Base-by-base conservation (phyloP, 768 basidiomycete species). In the Psilocybe azurescens region DNA sequence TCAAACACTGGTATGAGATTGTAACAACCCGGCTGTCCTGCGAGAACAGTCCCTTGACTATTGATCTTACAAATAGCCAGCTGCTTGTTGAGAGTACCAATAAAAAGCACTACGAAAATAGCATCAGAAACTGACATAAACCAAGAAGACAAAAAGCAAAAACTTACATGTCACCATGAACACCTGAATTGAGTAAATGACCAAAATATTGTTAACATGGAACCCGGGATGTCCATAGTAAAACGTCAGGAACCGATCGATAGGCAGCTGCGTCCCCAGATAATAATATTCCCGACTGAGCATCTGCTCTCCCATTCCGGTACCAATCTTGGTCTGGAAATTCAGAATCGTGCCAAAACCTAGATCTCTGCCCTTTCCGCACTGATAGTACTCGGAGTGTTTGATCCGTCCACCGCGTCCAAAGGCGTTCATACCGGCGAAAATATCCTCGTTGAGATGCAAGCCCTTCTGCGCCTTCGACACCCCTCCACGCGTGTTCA, bases 281-380 rank as follows among this genome's bases (percentile, higher is more conserved):
- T 99, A 99, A 77, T 99, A 99, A 75, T 99, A 99, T 78, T 99
- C 97, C 67, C 97, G 89, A 78, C 95, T 98, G 69, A 99, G 89
- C 95, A 99, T 97, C 73, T 99, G 97, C 77, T 99, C 97, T 69
- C 97, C 97, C 97, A 99, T 99, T 78, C 97, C 97, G 32, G 94
- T 97, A 30, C 97, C 97, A 70, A 99, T 97, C 86, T 99, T 99
- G 53, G 97, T 99, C 82, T 98, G 95, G 88, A 99, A 99, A 76
- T 99, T 99, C 70, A 99, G 81, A 72, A 99, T 99, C 49, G 97
- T 99, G 55, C 97, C 97, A 73, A 99, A 99, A 58, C 97, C 97
- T 64, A 99, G 89, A 81, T 99, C 97, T 79, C 97, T 91, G 59
- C 97, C 97, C 81, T 99, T 98, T 65, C 97, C 97, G 72, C 97